phyloP scores from a whole-genome alignment of 1,139 yeast genomes.

The Suhomyces coccinellae region DNA sequence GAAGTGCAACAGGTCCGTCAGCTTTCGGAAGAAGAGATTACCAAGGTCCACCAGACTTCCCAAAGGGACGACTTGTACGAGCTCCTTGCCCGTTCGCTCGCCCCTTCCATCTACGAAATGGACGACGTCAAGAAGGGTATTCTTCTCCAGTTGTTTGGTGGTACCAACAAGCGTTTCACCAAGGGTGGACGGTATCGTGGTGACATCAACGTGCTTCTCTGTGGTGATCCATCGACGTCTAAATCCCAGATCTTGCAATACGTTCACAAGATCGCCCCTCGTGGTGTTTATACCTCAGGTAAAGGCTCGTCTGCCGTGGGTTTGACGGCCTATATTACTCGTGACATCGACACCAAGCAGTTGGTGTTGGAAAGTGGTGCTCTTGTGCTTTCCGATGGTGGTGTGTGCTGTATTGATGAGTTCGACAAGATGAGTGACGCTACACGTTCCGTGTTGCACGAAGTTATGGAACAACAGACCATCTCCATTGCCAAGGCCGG shows the following conservation, averaged over 20 bases:
- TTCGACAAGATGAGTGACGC: conserved; percentile 96
- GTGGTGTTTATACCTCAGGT: conserved; percentile 98
- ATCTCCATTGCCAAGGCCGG: conserved; percentile 98
- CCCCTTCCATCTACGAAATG: conserved; percentile 94
- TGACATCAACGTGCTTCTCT: conserved; percentile 82
- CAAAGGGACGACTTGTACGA: conserved; percentile 80
- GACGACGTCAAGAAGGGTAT: conserved; percentile 97
- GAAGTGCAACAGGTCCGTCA: conserved; percentile 77
- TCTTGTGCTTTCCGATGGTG: conserved; percentile 93
- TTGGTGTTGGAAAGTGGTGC: conserved; percentile 96
- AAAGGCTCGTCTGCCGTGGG: conserved; percentile 99
- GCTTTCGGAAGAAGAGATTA: conserved; percentile 68
- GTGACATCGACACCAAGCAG: conserved; percentile 92
- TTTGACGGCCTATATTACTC: conserved; percentile 91
- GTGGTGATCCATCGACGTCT: conserved; percentile 98
- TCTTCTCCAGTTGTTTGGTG: conserved; percentile 89
- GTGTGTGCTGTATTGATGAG: conserved; percentile 98
- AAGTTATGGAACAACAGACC: conserved; percentile 99
- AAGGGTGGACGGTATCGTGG: conserved; percentile 97
- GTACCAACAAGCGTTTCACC: conserved; percentile 82
- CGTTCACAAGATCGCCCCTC: conserved; percentile 95
- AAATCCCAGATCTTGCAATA: conserved; percentile 92
- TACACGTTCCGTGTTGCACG: conserved; percentile 92
- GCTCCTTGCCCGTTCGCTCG: conserved; percentile 84
- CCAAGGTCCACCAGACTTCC: conserved; percentile 59